Conservation (phyloP, 768 basidiomycete genomes). For the Naganishia friedmannii region DNA sequence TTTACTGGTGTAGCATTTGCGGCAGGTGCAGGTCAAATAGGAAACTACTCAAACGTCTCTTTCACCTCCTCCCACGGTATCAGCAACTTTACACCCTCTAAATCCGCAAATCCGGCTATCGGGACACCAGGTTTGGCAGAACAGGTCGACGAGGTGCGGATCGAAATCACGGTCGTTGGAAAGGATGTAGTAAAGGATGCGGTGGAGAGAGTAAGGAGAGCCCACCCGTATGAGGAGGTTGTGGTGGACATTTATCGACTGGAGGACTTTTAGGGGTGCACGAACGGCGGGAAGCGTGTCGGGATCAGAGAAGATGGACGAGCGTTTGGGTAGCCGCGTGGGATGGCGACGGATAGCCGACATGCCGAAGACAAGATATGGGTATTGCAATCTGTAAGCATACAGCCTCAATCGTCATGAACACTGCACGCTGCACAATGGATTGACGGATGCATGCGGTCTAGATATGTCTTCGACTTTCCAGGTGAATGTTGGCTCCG, state of each 20-base stretch:
- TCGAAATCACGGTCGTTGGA: not conserved
- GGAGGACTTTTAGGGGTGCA: constrained; percentile 11
- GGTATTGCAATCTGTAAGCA: too few species aligned
- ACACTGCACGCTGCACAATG: too few species aligned
- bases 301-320: too few species aligned
- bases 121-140: not conserved
- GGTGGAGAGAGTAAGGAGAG: not conserved
- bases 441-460: too few species aligned
- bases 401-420: too few species aligned
- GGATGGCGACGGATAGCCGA: too few species aligned
- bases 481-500: too few species aligned
- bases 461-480: too few species aligned
- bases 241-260: constrained; percentile 8
- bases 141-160: constrained; percentile 2
- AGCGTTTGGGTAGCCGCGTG: too few species aligned
- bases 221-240: constrained; percentile 11
- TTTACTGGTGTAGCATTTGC: not conserved
- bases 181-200: not conserved
- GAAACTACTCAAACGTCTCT: not conserved
- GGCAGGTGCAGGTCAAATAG: constrained; percentile 5
- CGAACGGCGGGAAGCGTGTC: too few species aligned
- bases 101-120: not conserved
- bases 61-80: not conserved
- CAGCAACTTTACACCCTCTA: not conserved
- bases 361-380: too few species aligned